phyloP scores from a whole-genome alignment of 2,329 filamentous ascomycete genomes.

The Calonectria pseudoturangicola region DNA sequence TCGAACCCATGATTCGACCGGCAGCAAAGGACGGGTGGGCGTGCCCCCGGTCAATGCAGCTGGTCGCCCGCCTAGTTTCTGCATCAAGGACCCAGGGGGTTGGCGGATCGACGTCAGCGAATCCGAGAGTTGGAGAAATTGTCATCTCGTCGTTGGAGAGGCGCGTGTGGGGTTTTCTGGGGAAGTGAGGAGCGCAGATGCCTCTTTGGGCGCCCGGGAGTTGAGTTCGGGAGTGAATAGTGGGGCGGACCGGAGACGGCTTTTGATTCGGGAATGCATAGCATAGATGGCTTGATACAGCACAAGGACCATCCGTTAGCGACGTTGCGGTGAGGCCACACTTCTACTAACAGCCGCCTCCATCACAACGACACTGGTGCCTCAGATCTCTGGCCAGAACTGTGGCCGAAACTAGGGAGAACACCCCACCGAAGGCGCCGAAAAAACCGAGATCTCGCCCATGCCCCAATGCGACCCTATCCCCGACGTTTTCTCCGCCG shows the following conservation, averaged over 20 bases:
- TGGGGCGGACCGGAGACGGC: constrained; percentile 49
- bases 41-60: constrained; percentile 12
- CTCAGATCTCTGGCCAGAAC: neutral
- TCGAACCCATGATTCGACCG: constrained; percentile 18
- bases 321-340: neutral
- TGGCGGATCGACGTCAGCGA: constrained; percentile 38
- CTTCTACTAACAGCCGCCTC: constrained; percentile 15
- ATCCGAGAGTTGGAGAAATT: constrained; percentile 38
- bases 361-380: constrained; percentile 1
- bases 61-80: constrained; percentile 13
- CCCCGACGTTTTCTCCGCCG: constrained; percentile 15
- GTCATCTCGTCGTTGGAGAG: constrained; percentile 44
- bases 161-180: constrained; percentile 53
- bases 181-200: constrained; percentile 50
- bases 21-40: constrained; percentile 26
- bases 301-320: constrained; percentile 21
- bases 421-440: constrained; percentile 33
- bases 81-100: constrained; percentile 23
- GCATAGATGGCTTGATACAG: constrained; percentile 24
- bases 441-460: constrained; percentile 31
- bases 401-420: constrained; percentile 5
- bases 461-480: constrained; percentile 16
- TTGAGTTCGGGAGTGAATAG: constrained; percentile 54
- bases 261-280: constrained; percentile 50
- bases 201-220: constrained; percentile 55